Base-by-base conservation (phyloP, 83 land plant genomes). In the Picea abies region DNA sequence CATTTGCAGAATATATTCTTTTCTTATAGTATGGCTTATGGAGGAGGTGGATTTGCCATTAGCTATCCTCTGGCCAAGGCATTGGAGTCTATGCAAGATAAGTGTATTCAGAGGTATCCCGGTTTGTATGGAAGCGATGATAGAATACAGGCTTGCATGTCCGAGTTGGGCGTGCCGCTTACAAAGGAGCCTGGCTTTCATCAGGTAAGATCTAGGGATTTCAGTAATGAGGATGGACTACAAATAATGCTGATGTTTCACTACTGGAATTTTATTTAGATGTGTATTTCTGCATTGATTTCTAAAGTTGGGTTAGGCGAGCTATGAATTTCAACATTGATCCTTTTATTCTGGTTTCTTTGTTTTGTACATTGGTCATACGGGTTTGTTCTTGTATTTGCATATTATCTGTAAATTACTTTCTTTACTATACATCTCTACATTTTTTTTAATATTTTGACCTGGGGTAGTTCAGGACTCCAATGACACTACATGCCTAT, bases 11-110 rank as follows among this genome's bases (percentile, higher is more conserved):
- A 94, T 82, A 87, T 90, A 10, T 78, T 63, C 32, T 92, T 92
- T 85, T 89, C 90, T 11, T 92, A 92, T 63, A 79, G 84, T 10
- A 94, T 94, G 96, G 96, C 96, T n/a, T 92, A 81, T 79, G 93
- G 96, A 1, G 96, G 93, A 4, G 96, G 94, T 16, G 95, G 92
- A 5, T 92, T 92, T 72, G 94, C 96, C 8, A 90, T 93, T 22
- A 91, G 94, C 77, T 88, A 82, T 76, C 91, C 96, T 3, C 80
- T 92, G 29, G 94, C 94, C 3, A 84, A 82, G 75, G 94, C 90
- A 0, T 79, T 89, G 32, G 67, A 70, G 12, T 84, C 84, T 64
- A 87, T 90, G 86, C 92, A 90, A 78, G 94, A 93, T 79, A 44
- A 77, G 20, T 93, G 96, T 60, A 76, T 93, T 12, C 82, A 92